Percentiles rank a stretch among this genome's conserved stretches.
These are phyloP conservation scores for Wallacemonas sp. DNA, from an alignment of 208 protist species.

Conservation along the genomic window DNA sequence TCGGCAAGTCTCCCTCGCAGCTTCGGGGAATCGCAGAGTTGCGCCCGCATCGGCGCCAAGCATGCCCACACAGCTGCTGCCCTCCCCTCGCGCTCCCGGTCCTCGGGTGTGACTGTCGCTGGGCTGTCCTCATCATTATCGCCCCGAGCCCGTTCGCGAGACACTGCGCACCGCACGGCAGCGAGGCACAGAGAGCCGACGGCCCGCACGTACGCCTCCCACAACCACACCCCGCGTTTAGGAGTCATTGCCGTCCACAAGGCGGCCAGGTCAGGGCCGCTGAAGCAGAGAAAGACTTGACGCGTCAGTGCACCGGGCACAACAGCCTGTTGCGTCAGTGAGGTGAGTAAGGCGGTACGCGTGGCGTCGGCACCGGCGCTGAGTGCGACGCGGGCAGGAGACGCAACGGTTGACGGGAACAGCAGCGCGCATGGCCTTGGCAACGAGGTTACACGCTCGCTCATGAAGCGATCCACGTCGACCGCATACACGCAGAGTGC, in stretches of 20 bases:
- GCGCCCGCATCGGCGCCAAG: background rate
- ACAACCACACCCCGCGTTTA: constrained; percentile 20
- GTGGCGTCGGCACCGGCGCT: background rate
- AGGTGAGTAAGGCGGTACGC: background rate
- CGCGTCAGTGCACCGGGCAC: constrained; percentile 28
- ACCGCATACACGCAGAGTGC: constrained; percentile 18
- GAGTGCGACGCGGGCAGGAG: constrained; percentile 10
- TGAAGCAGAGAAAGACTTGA: constrained; percentile 17
- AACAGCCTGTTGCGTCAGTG: constrained; percentile 5
- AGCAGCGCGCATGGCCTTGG: background rate
- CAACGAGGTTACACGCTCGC: constrained; percentile 12
- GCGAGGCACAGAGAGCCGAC: constrained; percentile 13
- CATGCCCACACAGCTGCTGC: background rate
- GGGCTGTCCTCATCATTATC: too few species aligned
- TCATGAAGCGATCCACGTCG: constrained; percentile 47
- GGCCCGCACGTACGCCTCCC: constrained; percentile 24
- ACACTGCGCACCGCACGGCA: too few species aligned
- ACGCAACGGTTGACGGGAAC: too few species aligned
- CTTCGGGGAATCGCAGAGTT: background rate
- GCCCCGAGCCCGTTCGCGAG: too few species aligned
- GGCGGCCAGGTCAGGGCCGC: constrained; percentile 11
- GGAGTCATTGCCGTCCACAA: constrained; percentile 21
- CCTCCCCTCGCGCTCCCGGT: too few species aligned
- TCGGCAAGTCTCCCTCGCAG: background rate
- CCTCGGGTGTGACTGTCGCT: too few species aligned